Evolutionary conservation across 2,329 filamentous ascomycete genomes (phyloP), one percentile per base, ranked within the genome.

Genomic region (Phialemonium atrogriseum): DNA sequence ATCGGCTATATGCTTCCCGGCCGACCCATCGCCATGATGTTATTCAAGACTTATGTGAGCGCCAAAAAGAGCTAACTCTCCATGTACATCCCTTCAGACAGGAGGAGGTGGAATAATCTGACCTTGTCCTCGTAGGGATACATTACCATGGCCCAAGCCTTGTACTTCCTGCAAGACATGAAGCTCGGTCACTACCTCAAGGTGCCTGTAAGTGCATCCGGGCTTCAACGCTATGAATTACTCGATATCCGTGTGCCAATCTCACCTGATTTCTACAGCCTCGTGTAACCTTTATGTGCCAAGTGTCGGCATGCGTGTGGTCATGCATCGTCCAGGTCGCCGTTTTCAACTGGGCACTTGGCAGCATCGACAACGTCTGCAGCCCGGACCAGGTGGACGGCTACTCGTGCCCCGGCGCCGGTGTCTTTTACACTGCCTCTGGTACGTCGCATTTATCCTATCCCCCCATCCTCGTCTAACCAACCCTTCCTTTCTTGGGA

Each of bases 281-380:
- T 15, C 33, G n/a, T 17, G 23, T 32, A 8, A 32, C 34, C 17
- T 41, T 41, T 15, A 26, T 25, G 7, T 33, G 30, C 5, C 38
- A 41, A 27, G 27, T 32, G 10, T n/a, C 33, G 3, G 36, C 38
- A 12, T 38, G 36, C 14, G 15, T 37, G 8, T 41, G 38, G 55
- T 56, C 55, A n/a, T 57, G 49, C 31, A 44, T 65, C 24, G 56
- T 64, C 7, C 61, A 66, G 37, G 49, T 65, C 19, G 57, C 53
- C 6, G 60, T 66, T 10, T 49, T 62, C 34, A 59, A 64, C 36
- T 59, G 50, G 52, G 52, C 47, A 6, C 45, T 59, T 7, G 47
- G 47, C 22, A 51, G 59, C 22, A 73, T 76, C 38, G 37, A 51
- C 2, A 52, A 56, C 9, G 56, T 73, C 15, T 74, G 70, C 45